phyloP scores from a whole-genome alignment of 169 alveolate genomes.

The Plasmodium gaboni region DNA sequence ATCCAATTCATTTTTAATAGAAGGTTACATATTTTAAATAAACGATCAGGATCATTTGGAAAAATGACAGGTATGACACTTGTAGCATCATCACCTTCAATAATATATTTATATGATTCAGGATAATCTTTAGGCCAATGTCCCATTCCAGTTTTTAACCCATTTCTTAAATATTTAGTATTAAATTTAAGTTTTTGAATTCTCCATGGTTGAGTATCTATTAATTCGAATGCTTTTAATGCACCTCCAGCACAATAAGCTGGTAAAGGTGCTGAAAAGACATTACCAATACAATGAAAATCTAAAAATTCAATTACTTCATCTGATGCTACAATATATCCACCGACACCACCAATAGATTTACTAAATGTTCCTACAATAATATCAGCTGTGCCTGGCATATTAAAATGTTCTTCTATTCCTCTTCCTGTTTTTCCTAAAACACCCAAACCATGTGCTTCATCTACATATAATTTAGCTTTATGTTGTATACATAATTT shows the following conservation, averaged over 20 bases:
- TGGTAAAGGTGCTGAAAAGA: constrained; percentile 87
- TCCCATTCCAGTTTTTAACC: constrained; percentile 80
- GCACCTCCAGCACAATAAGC: constrained; percentile 88
- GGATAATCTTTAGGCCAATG: constrained; percentile 87
- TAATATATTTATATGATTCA: constrained; percentile 74
- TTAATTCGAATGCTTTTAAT: constrained; percentile 83
- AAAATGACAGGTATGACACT: constrained; percentile 85
- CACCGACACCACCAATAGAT: constrained; percentile 86
- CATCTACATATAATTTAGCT: constrained; percentile 85
- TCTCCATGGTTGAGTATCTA: constrained; percentile 82
- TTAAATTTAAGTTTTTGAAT: constrained; percentile 78
- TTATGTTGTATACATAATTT: constrained; percentile 82
- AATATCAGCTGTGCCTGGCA: constrained; percentile 83
- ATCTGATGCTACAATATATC: constrained; percentile 82
- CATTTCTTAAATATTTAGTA: constrained; percentile 78
- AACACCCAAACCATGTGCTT: constrained; percentile 92
- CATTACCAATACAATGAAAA: constrained; percentile 85
- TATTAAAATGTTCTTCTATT: constrained; percentile 83
- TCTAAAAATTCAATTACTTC: constrained; percentile 85
- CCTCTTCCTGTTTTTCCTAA: constrained; percentile 92
- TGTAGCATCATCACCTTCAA: constrained; percentile 84
- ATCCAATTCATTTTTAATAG: constrained; percentile 76
- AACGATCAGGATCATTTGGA: constrained; percentile 83
- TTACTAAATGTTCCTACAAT: constrained; percentile 87
- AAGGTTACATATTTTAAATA: constrained; percentile 76